Base-by-base conservation (phyloP, 2,329 filamentous ascomycete genomes). In the Huntiella decipiens region DNA sequence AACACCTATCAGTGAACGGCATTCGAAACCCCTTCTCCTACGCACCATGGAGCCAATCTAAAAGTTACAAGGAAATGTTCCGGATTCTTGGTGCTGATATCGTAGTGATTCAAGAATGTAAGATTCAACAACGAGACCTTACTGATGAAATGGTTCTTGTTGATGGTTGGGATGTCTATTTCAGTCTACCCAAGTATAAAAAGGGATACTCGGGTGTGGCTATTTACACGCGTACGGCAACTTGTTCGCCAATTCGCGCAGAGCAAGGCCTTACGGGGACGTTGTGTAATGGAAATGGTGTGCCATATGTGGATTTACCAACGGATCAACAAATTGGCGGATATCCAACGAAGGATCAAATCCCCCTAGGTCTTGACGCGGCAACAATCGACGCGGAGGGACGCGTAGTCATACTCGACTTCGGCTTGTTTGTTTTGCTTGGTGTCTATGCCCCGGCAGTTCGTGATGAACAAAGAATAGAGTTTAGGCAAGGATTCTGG, bases 181-280 rank as follows among this genome's bases (percentile, higher is more conserved):
- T 95, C 63, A 95, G 86, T 58, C 67, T 98, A 17, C 91, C 91
- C 0, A 85, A 79, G 58, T 72, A 92, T 57, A 96, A 96, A 61
- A 96, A 95, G 67, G 88, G 91, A 17, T 98, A 96, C 58, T 93
- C 88, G 19, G 91, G 91, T 2, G 88, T 98, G 2, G 91, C 81
- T 3, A 85, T 98, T 33, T 98, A 95, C 62, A 95, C 87, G 1
- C 75, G 85, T n/a, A 91, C 82, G 57, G 71, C 81, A 3, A 79
- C 74, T 33, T 96, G 91, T 60, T 74, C 78, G 3, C 91, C 91
- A 0, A 82, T 95, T 19, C 76, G 80, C 50, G 88, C 87, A 3
- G 91, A 98, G 62, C 88, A 96, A 64, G 91, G 91, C n/a, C 69
- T 98, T 45, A 80, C 85, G 0, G 91, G 91, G 12, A 66, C 84